These are phyloP conservation scores for Trametes maxima DNA, from an alignment of 768 basidiomycete species.

Conservation along the genomic window DNA sequence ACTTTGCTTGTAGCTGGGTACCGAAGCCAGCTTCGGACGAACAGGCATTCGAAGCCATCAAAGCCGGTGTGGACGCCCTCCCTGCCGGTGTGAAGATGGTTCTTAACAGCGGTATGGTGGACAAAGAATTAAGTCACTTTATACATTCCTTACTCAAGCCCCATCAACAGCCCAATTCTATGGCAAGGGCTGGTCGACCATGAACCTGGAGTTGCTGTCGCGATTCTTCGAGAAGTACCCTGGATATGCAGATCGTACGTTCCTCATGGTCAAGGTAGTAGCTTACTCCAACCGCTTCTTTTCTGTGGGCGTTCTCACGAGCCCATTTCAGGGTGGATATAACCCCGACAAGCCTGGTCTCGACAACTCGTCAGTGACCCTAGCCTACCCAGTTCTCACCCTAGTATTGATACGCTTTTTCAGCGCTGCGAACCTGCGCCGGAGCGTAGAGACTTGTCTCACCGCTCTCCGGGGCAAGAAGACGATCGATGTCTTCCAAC, in stretches of 20 bases:
- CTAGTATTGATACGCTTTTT: slow-evolving; percentile 35
- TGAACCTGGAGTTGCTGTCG: slow-evolving; percentile 50
- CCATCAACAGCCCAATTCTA: slow-evolving; percentile 55
- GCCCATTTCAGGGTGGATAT: slow-evolving; percentile 22
- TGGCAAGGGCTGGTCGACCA: slow-evolving; percentile 38
- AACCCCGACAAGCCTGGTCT: neutral
- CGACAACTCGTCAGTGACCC: slow-evolving; percentile 34
- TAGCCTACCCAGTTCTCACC: slow-evolving; percentile 38
- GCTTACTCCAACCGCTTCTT: too few relatives aligned
- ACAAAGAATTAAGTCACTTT: slow-evolving; percentile 17
- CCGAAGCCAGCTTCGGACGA: slow-evolving; percentile 53
- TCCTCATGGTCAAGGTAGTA: slow-evolving; percentile 51
- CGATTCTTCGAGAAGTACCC: slow-evolving; percentile 53
- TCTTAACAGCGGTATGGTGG: slow-evolving; percentile 48
- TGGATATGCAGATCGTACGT: slow-evolving; percentile 45
- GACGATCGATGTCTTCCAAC: slow-evolving; percentile 62
- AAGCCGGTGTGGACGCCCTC: slow-evolving; percentile 46
- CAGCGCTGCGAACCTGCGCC: slow-evolving; percentile 44
- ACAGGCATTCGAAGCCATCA: slow-evolving; percentile 63
- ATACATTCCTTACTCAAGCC: neutral
- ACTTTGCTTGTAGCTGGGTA: slow-evolving; percentile 32
- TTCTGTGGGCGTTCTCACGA: too few relatives aligned
- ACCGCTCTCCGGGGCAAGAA: slow-evolving; percentile 53
- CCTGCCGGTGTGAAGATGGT: slow-evolving; percentile 49
- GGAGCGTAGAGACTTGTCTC: slow-evolving; percentile 48